Evolutionary conservation across 768 basidiomycete species (phyloP).

Genomic region (Ephemerocybe angulata): DNA sequence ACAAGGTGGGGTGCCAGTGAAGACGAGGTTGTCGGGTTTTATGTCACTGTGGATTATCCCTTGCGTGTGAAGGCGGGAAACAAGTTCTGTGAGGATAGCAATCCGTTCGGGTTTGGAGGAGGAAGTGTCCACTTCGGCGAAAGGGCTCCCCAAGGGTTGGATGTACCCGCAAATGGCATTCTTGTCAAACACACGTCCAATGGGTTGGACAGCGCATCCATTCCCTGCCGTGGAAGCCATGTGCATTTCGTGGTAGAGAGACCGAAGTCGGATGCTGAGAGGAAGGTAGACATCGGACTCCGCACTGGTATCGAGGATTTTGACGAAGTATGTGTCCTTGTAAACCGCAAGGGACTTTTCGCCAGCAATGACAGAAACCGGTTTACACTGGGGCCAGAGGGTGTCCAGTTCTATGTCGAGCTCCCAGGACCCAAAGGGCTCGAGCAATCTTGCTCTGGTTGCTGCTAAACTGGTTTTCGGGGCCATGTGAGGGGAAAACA

Average conservation of each 20-base stretch:
- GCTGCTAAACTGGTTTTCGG: no score
- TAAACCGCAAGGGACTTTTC: not conserved
- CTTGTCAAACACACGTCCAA: not conserved
- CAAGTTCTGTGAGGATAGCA: not conserved
- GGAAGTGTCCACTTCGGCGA: not conserved
- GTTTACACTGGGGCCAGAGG: not conserved
- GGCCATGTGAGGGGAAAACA: not conserved
- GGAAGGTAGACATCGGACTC: not conserved
- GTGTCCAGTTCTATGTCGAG: not conserved
- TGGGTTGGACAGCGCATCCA: not conserved
- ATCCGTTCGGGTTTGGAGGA: not conserved
- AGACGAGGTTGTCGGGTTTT: conserved; percentile 20
- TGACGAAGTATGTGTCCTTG: not conserved
- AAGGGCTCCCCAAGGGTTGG: not conserved
- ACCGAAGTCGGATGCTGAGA: not conserved
- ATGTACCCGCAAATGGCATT: not conserved
- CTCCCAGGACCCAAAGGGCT: not conserved
- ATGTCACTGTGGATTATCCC: conserved; percentile 21
- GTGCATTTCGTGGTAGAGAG: not conserved
- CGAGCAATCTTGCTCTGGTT: no score
- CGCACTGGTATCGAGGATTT: not conserved
- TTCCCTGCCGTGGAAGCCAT: not conserved
- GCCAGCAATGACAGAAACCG: not conserved
- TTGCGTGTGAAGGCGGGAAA: conserved; percentile 12
- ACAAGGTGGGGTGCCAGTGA: no score